Conservation (phyloP, 2,329 filamentous ascomycete species). For the Colletotrichum horii region DNA sequence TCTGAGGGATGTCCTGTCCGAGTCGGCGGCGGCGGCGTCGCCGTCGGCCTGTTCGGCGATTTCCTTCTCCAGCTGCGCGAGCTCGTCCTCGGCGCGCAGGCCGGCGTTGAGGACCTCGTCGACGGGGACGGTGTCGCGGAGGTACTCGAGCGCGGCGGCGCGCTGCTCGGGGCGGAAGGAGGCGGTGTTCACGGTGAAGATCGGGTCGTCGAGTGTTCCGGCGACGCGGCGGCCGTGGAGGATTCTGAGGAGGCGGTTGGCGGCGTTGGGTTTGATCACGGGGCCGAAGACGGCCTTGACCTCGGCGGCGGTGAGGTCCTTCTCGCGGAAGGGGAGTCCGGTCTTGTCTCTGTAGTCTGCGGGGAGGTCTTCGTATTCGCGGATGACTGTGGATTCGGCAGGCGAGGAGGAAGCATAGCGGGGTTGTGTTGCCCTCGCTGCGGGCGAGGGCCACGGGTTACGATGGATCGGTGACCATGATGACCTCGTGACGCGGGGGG, state of each 20-base stretch:
- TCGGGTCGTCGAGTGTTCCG: constrained; percentile 66
- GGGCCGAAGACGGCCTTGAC: constrained; percentile 55
- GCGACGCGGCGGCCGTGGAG: constrained; percentile 69
- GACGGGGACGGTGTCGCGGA: constrained; percentile 59
- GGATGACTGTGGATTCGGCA: constrained; percentile 37
- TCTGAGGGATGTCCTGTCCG: not conserved
- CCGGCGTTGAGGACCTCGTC: constrained; percentile 67
- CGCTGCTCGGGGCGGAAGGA: constrained; percentile 47
- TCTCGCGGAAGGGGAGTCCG: constrained; percentile 58
- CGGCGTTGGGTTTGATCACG: constrained; percentile 45
- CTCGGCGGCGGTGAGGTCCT: constrained; percentile 55
- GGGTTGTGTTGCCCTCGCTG: not conserved
- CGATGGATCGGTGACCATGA: not conserved
- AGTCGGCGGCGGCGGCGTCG: constrained; percentile 23
- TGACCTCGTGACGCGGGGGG: not conserved
- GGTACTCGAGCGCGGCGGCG: constrained; percentile 55
- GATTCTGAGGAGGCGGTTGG: constrained; percentile 61
- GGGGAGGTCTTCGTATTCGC: constrained; percentile 64
- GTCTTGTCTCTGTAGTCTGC: constrained; percentile 58
- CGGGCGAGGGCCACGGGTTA: constrained; percentile 3
- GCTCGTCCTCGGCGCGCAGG: constrained; percentile 66
- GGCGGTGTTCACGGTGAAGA: constrained; percentile 51
- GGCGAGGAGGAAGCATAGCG: constrained; percentile 7
- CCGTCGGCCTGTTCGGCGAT: constrained; percentile 18
- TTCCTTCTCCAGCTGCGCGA: constrained; percentile 55